Evolutionary conservation across 805 yeast genomes (phyloP).

Genomic region (Tetrapisispora namnaoensis): DNA sequence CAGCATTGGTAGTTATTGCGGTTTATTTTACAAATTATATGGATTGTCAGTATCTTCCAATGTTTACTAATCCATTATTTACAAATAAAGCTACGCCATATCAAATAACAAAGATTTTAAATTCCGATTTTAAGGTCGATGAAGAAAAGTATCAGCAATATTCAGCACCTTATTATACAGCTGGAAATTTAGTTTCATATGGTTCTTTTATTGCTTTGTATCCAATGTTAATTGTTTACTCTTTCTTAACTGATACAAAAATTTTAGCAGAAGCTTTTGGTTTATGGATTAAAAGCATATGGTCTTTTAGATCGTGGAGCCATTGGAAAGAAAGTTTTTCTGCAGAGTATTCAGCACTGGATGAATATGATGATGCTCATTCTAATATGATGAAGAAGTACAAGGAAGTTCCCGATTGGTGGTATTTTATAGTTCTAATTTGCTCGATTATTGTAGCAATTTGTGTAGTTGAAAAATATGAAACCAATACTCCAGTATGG

Average conservation of each 20-base stretch:
- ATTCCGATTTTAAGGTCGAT: slow-evolving; percentile 38
- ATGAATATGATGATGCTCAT: slow-evolving; percentile 40
- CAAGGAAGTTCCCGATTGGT: slow-evolving; percentile 66
- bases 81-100: slow-evolving; percentile 42
- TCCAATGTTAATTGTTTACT: slow-evolving; percentile 46
- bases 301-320: slow-evolving; percentile 8
- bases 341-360: slow-evolving; percentile 21
- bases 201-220: slow-evolving; percentile 49
- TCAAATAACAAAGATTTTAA: slow-evolving; percentile 38
- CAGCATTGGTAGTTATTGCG: slow-evolving; percentile 29
- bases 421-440: slow-evolving; percentile 34
- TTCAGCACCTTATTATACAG: slow-evolving; percentile 59
- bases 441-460: slow-evolving; percentile 34
- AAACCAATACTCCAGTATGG: slow-evolving; percentile 49
- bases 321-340: slow-evolving; percentile 24
- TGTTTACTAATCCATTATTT: slow-evolving; percentile 42
- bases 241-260: slow-evolving; percentile 37
- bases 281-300: slow-evolving; percentile 14
- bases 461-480: slow-evolving; percentile 32
- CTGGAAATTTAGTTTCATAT: slow-evolving; percentile 49
- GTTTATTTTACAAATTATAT: slow-evolving; percentile 34
- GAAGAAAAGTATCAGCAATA: slow-evolving; percentile 37
- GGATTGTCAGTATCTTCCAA: slow-evolving; percentile 33
- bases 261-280: slow-evolving; percentile 31
- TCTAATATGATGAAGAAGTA: slow-evolving; percentile 47